These are phyloP conservation scores for Paramecium sonneborni DNA, from an alignment of 73 alveolate genomes.

Conservation along the genomic window DNA sequence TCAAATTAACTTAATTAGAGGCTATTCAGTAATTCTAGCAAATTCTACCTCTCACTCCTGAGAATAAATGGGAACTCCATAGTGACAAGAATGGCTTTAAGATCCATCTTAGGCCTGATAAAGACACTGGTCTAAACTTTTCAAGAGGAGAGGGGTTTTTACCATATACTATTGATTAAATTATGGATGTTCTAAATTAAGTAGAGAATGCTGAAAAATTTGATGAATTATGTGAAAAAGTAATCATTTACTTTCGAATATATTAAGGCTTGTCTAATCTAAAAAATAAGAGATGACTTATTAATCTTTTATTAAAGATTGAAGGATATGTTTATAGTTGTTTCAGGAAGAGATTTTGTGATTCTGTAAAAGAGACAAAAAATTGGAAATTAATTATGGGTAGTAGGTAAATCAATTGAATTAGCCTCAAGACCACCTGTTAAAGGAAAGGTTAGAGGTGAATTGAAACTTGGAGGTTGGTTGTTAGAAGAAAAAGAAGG, in stretches of 20 bases:
- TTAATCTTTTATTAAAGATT: neutral
- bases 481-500: conserved; percentile 25
- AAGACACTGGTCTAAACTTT: neutral
- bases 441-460: conserved; percentile 1
- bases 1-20: neutral
- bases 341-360: conserved; percentile 15
- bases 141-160: conserved; percentile 28
- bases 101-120: neutral
- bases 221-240: conserved; percentile 36
- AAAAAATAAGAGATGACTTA: neutral
- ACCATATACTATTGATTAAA: neutral
- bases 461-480: conserved; percentile 24
- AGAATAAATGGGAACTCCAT: neutral
- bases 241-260: neutral
- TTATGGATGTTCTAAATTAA: neutral
- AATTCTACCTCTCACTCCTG: neutral
- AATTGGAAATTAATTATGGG: neutral
- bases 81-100: conserved; percentile 22
- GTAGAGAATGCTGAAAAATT: neutral
- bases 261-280: neutral
- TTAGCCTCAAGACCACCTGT: neutral
- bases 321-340: neutral
- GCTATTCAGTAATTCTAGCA: neutral
- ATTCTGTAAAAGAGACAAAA: neutral
- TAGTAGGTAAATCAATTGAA: neutral